Conservation (phyloP, 768 basidiomycete species). For the Suillus lakei region DNA sequence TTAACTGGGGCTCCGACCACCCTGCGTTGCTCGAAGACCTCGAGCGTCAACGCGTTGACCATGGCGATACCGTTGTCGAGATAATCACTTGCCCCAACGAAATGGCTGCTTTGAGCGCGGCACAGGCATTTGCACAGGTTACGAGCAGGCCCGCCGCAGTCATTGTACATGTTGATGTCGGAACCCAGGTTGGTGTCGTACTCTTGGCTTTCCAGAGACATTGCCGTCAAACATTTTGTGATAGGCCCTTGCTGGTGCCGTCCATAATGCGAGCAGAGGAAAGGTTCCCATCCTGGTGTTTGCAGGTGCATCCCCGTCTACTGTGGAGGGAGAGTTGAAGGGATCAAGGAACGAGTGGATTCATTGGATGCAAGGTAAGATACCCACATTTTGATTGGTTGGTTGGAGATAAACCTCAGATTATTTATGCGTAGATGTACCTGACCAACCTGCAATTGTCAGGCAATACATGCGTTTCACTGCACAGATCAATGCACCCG, state of each 20-base stretch:
- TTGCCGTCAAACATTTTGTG: not conserved
- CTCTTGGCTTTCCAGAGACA: not conserved
- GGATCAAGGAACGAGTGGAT: slow-evolving; percentile 77
- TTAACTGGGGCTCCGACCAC: slow-evolving; percentile 82
- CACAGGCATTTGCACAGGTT: slow-evolving; percentile 72
- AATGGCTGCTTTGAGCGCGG: slow-evolving; percentile 75
- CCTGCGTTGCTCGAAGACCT: slow-evolving; percentile 74
- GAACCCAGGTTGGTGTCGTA: slow-evolving; percentile 55
- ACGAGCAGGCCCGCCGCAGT: slow-evolving; percentile 72
- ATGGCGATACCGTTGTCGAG: slow-evolving; percentile 44
- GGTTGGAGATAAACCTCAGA: not conserved
- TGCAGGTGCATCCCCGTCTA: slow-evolving; percentile 71
- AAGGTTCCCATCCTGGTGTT: slow-evolving; percentile 71
- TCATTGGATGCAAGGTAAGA: slow-evolving; percentile 69
- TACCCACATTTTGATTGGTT: not conserved
- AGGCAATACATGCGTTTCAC: slow-evolving; percentile 78
- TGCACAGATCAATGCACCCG: slow-evolving; percentile 60
- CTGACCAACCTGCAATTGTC: slow-evolving; percentile 73
- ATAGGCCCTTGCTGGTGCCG: slow-evolving; percentile 69
- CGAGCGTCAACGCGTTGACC: slow-evolving; percentile 50
- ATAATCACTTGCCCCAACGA: slow-evolving; percentile 77
- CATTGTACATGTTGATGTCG: slow-evolving; percentile 76
- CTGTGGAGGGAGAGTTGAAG: slow-evolving; percentile 55
- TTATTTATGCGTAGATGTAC: slow-evolving; percentile 51
- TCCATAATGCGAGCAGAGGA: slow-evolving; percentile 72